phyloP scores from a whole-genome alignment of 164 flowering plant genomes.

The Buxus sempervirens region DNA sequence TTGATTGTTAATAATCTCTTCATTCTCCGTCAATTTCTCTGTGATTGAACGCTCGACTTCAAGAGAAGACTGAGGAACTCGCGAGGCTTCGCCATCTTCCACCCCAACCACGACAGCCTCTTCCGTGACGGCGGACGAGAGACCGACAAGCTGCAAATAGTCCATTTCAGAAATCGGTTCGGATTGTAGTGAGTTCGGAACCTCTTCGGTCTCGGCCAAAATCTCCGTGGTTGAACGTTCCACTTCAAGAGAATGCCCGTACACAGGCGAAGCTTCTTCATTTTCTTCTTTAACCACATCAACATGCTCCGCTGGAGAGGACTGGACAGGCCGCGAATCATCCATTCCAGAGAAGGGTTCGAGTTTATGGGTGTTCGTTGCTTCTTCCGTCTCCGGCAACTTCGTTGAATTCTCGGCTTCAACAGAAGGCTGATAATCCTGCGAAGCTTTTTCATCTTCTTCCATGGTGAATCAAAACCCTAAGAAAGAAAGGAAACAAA shows the following conservation, averaged over 20 bases:
- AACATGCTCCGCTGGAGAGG: too few species aligned
- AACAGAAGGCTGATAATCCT: too few species aligned
- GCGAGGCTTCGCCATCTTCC: background rate
- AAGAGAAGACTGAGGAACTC: too few species aligned
- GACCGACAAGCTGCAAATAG: constrained; percentile 33
- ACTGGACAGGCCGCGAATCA: too few species aligned
- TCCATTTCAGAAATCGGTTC: constrained; percentile 20
- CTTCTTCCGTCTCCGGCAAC: too few species aligned
- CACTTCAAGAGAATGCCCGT: constrained; percentile 6
- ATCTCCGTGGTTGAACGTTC: background rate
- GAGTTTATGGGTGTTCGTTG: too few species aligned
- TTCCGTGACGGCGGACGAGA: constrained; percentile 6
- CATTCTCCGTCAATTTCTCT: background rate
- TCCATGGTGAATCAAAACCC: constrained; percentile 11
- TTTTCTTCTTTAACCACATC: background rate
- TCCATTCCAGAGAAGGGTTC: too few species aligned
- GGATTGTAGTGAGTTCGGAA: constrained; percentile 18
- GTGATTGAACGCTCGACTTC: background rate
- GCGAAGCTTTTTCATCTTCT: background rate
- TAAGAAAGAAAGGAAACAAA: background rate
- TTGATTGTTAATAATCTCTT: background rate
- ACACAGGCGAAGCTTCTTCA: background rate
- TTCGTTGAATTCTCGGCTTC: too few species aligned
- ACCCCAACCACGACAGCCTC: background rate
- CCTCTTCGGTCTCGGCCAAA: constrained; percentile 5